phyloP scores from a whole-genome alignment of 257 asterid genomes.

The Marsdenia floribunda region DNA sequence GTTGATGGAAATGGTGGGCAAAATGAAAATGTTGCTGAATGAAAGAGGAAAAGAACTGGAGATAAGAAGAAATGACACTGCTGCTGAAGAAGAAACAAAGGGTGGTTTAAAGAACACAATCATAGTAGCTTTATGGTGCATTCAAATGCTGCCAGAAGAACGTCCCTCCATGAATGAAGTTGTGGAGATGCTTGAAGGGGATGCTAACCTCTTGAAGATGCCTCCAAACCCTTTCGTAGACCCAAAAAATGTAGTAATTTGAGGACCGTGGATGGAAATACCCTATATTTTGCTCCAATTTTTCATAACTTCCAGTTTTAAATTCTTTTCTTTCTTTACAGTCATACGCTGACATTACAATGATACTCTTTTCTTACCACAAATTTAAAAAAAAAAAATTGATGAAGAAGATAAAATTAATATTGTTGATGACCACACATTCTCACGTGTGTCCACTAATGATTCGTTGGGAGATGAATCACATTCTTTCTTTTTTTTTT shows the following conservation, averaged over 20 bases:
- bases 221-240: constrained; percentile 35
- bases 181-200: constrained; percentile 48
- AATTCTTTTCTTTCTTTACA: too few species aligned
- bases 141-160: constrained; percentile 36
- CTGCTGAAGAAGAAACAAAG: constrained; percentile 36
- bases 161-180: constrained; percentile 47
- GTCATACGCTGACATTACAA: too few species aligned
- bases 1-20: constrained; percentile 43
- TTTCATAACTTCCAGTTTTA: too few species aligned
- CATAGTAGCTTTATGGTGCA: constrained; percentile 47
- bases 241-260: neutral
- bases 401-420: too few species aligned
- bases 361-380: too few species aligned
- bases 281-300: too few species aligned
- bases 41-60: constrained; percentile 31
- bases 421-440: too few species aligned
- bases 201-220: constrained; percentile 22
- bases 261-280: constrained; percentile 6
- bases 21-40: constrained; percentile 21
- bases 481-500: too few species aligned
- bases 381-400: too few species aligned
- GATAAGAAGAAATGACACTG: constrained; percentile 16
- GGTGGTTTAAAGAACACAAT: constrained; percentile 43
- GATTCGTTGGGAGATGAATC: too few species aligned
- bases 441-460: too few species aligned